Conservation (phyloP, 176 grass and related monocot genomes). For the Neostapfia colusana region DNA sequence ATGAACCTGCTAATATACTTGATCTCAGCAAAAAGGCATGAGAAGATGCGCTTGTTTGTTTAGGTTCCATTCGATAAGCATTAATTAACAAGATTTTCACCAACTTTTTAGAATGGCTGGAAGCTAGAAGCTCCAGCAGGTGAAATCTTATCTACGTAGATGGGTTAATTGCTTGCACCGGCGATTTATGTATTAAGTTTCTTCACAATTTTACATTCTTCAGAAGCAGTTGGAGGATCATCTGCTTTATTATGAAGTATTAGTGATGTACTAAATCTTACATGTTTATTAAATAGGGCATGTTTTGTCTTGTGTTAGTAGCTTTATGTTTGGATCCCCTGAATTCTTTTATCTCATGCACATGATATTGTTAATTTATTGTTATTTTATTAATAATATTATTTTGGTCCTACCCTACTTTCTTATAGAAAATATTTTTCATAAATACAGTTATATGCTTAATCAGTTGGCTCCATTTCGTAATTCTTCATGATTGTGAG, state of each 20-base stretch:
- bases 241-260: no score
- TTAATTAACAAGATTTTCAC: background rate
- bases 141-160: background rate
- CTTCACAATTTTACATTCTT: no score
- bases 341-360: background rate
- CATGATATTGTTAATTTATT: no score
- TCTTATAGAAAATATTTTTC: background rate
- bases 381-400: no score
- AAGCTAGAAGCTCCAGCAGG: background rate
- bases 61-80: background rate
- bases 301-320: no score
- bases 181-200: no score
- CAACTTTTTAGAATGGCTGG: background rate
- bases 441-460: slow-evolving; percentile 9
- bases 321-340: background rate
- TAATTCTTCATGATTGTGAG: background rate
- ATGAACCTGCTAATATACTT: background rate
- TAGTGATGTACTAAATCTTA: no score
- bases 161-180: background rate
- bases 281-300: no score
- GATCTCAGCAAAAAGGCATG: background rate
- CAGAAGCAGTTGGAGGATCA: no score
- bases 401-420: background rate
- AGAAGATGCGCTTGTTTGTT: background rate
- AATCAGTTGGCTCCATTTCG: background rate